Evolutionary conservation across 106 monocot genomes (phyloP).

Genomic region (Apostasia shenzhenica): DNA sequence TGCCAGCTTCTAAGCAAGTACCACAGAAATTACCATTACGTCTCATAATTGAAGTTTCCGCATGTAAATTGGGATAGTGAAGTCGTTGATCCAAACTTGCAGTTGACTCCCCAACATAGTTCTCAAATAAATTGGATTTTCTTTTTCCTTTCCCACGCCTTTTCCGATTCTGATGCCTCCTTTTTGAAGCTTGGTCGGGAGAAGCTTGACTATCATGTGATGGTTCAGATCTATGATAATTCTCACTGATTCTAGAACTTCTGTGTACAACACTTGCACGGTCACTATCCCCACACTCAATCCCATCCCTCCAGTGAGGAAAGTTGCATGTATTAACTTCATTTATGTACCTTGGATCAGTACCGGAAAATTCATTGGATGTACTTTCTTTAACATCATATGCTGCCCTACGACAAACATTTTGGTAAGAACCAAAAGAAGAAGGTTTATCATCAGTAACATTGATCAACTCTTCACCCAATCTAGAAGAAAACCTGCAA

Average conservation of each 20-base stretch:
- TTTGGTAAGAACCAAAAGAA: slow-evolving; percentile 5
- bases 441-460: slow-evolving; percentile 1
- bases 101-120: neutral
- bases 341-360: neutral
- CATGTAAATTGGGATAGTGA: slow-evolving; percentile 14
- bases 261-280: slow-evolving; percentile 5
- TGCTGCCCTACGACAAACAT: slow-evolving; percentile 18
- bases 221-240: slow-evolving; percentile 2
- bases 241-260: slow-evolving; percentile 5
- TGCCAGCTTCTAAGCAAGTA: slow-evolving; percentile 27
- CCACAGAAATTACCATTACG: neutral
- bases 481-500: slow-evolving; percentile 9
- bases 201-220: neutral
- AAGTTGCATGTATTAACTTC: neutral
- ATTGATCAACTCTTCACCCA: neutral
- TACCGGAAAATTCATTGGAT: neutral
- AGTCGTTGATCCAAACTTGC: slow-evolving; percentile 21
- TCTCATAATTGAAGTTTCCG: slow-evolving; percentile 9
- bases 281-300: neutral
- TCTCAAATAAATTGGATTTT: slow-evolving; percentile 13
- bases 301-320: neutral
- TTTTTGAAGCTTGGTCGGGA: slow-evolving; percentile 7
- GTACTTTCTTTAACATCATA: slow-evolving; percentile 6
- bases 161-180: slow-evolving; percentile 1
- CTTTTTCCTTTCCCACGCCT: slow-evolving; percentile 30